Percentiles rank a stretch among this genome's conserved stretches.
These are phyloP conservation scores for Laetiporus sulphureus DNA, from an alignment of 1,284 basidiomycete genomes.

Conservation along the genomic window DNA sequence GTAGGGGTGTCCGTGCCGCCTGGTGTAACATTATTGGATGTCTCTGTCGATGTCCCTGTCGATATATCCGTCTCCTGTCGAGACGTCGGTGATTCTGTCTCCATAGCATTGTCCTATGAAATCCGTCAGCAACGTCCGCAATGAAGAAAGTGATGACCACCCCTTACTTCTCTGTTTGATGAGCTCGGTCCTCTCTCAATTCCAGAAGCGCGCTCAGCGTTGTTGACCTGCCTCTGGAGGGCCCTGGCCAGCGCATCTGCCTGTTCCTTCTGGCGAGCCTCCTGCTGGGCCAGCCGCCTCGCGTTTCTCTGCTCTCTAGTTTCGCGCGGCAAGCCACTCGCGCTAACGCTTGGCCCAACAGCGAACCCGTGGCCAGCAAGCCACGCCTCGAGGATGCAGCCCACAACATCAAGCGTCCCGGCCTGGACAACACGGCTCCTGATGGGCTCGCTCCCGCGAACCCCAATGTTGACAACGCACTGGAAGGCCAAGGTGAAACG, in stretches of 20 bases:
- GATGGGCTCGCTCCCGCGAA: constrained; percentile 91
- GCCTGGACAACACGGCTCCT: constrained; percentile 93
- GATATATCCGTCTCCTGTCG: constrained; percentile 48
- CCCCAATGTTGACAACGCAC: constrained; percentile 96
- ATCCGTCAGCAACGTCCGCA: constrained; percentile 3
- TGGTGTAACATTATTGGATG: constrained; percentile 52
- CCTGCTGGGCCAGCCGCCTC: constrained; percentile 45
- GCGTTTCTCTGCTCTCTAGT: constrained; percentile 64
- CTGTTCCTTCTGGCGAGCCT: constrained; percentile 52
- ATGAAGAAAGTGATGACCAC: no score
- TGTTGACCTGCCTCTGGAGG: constrained; percentile 37
- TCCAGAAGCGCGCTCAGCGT: no score
- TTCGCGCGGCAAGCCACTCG: constrained; percentile 58
- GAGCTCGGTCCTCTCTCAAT: no score
- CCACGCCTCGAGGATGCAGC: constrained; percentile 93
- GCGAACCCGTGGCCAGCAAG: constrained; percentile 78
- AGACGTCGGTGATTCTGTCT: constrained; percentile 19
- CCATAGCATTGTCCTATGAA: constrained; percentile 22
- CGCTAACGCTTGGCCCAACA: constrained; percentile 59
- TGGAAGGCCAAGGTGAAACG: constrained; percentile 93
- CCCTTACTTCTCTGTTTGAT: no score
- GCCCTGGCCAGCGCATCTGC: constrained; percentile 51
- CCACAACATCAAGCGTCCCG: constrained; percentile 91
- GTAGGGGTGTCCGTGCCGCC: constrained; percentile 53
- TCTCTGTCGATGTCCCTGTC: constrained; percentile 54